A percentile compares a stretch with the other conserved stretches of the same genome.
These are phyloP conservation scores for Podaxis pistillaris DNA, from an alignment of 768 basidiomycete species.

Conservation along the genomic window DNA sequence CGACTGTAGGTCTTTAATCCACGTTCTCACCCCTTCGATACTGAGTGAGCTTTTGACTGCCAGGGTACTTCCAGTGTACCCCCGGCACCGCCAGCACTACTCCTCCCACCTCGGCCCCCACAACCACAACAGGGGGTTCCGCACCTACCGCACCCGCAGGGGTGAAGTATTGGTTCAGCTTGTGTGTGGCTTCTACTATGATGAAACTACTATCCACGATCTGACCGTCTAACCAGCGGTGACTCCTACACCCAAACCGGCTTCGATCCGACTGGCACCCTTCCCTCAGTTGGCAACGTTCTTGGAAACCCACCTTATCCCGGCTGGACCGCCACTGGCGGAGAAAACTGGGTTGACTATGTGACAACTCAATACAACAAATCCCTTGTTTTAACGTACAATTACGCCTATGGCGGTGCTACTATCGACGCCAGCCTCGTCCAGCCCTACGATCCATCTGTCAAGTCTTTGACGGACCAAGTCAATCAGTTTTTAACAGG, in stretches of 20 bases:
- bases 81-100: conserved; percentile 21
- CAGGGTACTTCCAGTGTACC: conserved; percentile 42
- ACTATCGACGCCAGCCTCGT: conserved; percentile 62
- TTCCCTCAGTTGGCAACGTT: conserved; percentile 45
- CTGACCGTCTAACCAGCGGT: conserved; percentile 33
- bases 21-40: not conserved
- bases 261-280: conserved; percentile 38
- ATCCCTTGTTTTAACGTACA: conserved; percentile 55
- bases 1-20: conserved; percentile 25
- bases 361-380: conserved; percentile 51
- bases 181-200: conserved; percentile 31
- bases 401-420: conserved; percentile 66
- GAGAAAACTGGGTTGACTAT: conserved; percentile 60
- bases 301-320: conserved; percentile 56
- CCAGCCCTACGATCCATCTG: conserved; percentile 46
- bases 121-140: conserved; percentile 4
- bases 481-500: conserved; percentile 54
- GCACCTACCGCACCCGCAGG: conserved; percentile 1
- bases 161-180: conserved; percentile 56
- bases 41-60: not conserved
- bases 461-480: conserved; percentile 58
- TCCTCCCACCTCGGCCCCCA: not conserved
- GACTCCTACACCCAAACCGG: conserved; percentile 62
- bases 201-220: not conserved
- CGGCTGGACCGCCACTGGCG: conserved; percentile 52